A percentile compares a stretch with the other conserved stretches of the same genome.
Conservation (phyloP, 2,329 filamentous ascomycete species). For the Clonostachys sp. region DNA sequence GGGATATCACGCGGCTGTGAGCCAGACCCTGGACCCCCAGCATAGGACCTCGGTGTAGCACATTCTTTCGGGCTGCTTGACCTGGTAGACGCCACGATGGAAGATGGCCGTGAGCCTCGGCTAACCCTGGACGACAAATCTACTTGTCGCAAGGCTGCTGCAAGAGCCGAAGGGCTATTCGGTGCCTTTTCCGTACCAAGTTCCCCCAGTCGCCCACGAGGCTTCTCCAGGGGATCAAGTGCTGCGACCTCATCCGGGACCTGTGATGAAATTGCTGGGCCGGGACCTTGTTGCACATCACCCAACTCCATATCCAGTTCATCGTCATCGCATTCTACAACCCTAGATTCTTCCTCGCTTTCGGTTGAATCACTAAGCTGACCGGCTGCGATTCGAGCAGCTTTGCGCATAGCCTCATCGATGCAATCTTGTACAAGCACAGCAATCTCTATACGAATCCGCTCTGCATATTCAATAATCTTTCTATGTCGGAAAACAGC, state of each 20-base stretch:
- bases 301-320: conserved; percentile 14
- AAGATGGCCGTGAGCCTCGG: conserved; percentile 40
- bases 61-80: conserved; percentile 90
- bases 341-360: conserved; percentile 46
- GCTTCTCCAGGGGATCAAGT: conserved; percentile 4
- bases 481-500: conserved; percentile 86
- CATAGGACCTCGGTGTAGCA: conserved; percentile 83
- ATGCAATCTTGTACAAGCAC: conserved; percentile 94
- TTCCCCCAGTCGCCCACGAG: conserved; percentile 28
- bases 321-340: conserved; percentile 10
- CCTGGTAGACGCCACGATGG: conserved; percentile 64
- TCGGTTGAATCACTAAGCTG: conserved; percentile 75
- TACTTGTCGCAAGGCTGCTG: conserved; percentile 44
- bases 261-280: too few species aligned
- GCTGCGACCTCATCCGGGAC: too few species aligned
- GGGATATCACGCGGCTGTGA: conserved; percentile 61
- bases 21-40: conserved; percentile 50
- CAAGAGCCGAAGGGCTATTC: conserved; percentile 45
- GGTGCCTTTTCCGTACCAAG: conserved; percentile 34
- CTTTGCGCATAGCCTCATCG: conserved; percentile 84
- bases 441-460: conserved; percentile 90
- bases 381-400: conserved; percentile 80
- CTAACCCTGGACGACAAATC: conserved; percentile 18
- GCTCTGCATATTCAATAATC: conserved; percentile 93
- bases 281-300: background rate